These are phyloP conservation scores for Nicotiana knightiana DNA, from an alignment of 257 asterid genomes.

Conservation along the genomic window DNA sequence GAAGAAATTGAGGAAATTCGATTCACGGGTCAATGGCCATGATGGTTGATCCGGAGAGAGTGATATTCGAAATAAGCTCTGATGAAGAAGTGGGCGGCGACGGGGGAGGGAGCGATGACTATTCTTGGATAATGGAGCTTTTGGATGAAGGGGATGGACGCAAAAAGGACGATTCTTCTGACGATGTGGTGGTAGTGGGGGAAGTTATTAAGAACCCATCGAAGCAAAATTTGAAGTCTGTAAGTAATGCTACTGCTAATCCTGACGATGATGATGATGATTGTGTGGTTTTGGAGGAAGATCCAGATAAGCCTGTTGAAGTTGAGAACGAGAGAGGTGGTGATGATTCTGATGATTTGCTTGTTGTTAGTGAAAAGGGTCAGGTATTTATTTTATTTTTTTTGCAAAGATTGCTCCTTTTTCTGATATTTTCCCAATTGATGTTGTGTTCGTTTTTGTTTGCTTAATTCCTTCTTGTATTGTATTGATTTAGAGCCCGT, in stretches of 20 bases:
- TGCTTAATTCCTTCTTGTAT: neutral
- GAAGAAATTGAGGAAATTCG: neutral
- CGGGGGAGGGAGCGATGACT: conserved; percentile 38
- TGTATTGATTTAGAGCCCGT: neutral
- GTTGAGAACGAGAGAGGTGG: conserved; percentile 19
- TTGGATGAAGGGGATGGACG: conserved; percentile 36
- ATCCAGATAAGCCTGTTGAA: conserved; percentile 46
- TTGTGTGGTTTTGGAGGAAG: conserved; percentile 70
- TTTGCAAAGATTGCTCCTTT: neutral
- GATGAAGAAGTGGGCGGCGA: conserved; percentile 54
- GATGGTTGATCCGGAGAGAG: conserved; percentile 40
- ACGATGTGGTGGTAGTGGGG: conserved; percentile 46
- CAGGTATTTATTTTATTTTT: conserved; percentile 40
- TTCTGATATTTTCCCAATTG: neutral
- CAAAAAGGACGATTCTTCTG: conserved; percentile 36
- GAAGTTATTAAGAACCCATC: conserved; percentile 27
- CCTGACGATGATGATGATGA: conserved; percentile 43
- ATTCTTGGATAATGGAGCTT: conserved; percentile 51
- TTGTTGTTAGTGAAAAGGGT: conserved; percentile 73
- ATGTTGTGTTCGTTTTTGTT: neutral
- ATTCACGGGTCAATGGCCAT: neutral
- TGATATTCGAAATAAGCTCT: conserved; percentile 59
- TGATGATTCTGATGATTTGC: conserved; percentile 64
- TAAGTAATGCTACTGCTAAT: neutral
- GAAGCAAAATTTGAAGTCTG: conserved; percentile 20